A percentile compares a stretch with the other conserved stretches of the same genome.
phyloP scores from a whole-genome alignment of 2,329 filamentous ascomycete species.

The Colletotrichum brevisporum region DNA sequence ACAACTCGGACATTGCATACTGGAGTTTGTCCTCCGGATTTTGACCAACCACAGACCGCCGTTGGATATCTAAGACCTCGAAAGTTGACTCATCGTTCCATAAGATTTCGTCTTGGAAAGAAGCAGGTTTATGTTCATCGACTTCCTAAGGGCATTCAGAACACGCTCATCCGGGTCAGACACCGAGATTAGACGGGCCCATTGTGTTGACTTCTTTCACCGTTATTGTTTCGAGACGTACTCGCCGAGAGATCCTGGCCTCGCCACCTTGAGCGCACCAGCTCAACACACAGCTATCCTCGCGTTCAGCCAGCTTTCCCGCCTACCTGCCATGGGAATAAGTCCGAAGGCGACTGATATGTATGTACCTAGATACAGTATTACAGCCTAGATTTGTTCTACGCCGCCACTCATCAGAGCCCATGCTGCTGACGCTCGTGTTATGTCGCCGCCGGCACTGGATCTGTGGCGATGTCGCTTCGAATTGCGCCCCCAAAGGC shows the following conservation, averaged over 20 bases:
- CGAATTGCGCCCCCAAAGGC: not conserved
- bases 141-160: not conserved
- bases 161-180: not conserved
- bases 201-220: not conserved
- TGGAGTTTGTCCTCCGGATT: constrained; percentile 46
- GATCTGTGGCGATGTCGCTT: not conserved
- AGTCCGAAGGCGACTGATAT: too few species aligned
- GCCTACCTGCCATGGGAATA: too few species aligned
- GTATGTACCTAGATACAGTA: too few species aligned
- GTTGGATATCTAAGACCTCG: constrained; percentile 40
- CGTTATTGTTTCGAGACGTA: not conserved
- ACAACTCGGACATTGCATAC: constrained; percentile 46
- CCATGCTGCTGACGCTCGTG: not conserved
- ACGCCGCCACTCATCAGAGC: not conserved
- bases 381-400: not conserved
- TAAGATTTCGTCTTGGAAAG: constrained; percentile 12
- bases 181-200: not conserved
- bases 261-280: not conserved
- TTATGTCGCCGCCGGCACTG: not conserved
- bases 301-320: constrained; percentile 4
- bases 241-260: not conserved
- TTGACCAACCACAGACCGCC: constrained; percentile 44
- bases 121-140: not conserved
- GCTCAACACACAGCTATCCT: not conserved
- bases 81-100: not conserved